Base-by-base conservation (phyloP, 331 rosid species). In the Saraca asoca region DNA sequence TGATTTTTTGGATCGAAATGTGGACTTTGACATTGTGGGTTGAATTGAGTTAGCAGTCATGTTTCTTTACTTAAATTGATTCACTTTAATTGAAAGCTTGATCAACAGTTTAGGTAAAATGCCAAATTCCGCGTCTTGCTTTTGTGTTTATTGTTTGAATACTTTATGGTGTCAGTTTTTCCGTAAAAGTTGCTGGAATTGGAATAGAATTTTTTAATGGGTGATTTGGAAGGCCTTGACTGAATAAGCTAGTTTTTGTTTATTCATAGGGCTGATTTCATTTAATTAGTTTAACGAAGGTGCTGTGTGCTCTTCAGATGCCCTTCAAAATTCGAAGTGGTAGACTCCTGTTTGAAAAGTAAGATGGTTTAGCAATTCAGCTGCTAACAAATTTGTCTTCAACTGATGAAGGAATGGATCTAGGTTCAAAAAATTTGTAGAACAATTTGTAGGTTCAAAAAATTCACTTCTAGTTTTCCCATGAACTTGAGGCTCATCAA, bases 201-300 rank as follows among this genome's bases (percentile, higher is more conserved):
- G 64, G 33, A 31, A 41, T 38, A 24, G 9, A 33, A 19, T 38
- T 43, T 43, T 0, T 19, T 52, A 18, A 7, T 55, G 37, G 15
- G n/a, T 12, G 4, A 53, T 39, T 17, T 20, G 60, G 18, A 29
- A 46, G 0, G 8, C 17, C 45, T 53, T 67, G 29, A 10, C 54
- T 15, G 31, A 31, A 54, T 37, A 18, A 18, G 19, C 12, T 55
- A 17, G 44, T 56, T 15, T 2, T 35, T 29, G 34, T 42, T 29
- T 68, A 33, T 55, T 29, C 43, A 15, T 43, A 7, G 41, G 55
- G 3, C 14, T 44, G 43, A 45, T 55, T 45, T 69, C 7, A n/a
- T n/a, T n/a, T n/a, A n/a, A 31, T 29, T 57, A 49, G 16, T 34
- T 0, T 37, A 46, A 7, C 8, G 48, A 44, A 44, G n/a, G 0